phyloP scores from a whole-genome alignment of 2,329 filamentous ascomycete species.

The Xylaria sp. region DNA sequence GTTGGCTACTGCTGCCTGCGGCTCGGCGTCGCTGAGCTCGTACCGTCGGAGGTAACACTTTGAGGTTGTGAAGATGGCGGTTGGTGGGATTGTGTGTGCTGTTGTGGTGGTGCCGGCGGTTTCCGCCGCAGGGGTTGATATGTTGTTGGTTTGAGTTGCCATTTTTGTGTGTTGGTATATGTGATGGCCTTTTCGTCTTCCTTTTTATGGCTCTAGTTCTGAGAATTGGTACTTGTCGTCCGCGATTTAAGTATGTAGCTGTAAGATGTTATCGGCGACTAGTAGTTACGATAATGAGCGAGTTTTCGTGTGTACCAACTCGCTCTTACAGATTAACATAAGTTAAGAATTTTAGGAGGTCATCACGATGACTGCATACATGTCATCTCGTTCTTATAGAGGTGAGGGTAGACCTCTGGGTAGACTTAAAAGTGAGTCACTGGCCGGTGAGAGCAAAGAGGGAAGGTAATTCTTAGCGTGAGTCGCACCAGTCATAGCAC shows the following conservation, averaged over 20 bases:
- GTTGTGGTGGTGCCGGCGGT: neutral
- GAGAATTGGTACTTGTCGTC: neutral
- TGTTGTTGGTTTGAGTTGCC: slow-evolving; percentile 4
- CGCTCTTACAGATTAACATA: neutral
- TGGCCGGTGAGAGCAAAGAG: slow-evolving; percentile 1
- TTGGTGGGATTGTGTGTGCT: slow-evolving; percentile 25
- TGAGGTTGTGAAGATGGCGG: slow-evolving; percentile 48
- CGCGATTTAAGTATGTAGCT: no score
- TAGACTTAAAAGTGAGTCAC: neutral
- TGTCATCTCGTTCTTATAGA: neutral
- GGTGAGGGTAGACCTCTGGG: neutral
- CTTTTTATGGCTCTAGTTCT: neutral
- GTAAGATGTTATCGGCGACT: no score
- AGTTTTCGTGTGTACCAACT: neutral
- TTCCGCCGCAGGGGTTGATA: neutral
- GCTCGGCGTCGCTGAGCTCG: slow-evolving; percentile 52
- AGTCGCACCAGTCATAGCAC: neutral
- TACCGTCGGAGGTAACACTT: slow-evolving; percentile 56
- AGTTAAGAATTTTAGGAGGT: neutral
- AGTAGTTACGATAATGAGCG: neutral
- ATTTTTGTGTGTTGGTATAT: neutral
- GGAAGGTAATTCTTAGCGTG: neutral
- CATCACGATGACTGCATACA: neutral
- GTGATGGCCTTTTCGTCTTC: neutral
- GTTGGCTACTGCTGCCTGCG: slow-evolving; percentile 53